A percentile compares a stretch with the other conserved stretches of the same genome.
These are phyloP conservation scores for Pichia sp. DNA, from an alignment of 1,139 yeast species.

Conservation along the genomic window DNA sequence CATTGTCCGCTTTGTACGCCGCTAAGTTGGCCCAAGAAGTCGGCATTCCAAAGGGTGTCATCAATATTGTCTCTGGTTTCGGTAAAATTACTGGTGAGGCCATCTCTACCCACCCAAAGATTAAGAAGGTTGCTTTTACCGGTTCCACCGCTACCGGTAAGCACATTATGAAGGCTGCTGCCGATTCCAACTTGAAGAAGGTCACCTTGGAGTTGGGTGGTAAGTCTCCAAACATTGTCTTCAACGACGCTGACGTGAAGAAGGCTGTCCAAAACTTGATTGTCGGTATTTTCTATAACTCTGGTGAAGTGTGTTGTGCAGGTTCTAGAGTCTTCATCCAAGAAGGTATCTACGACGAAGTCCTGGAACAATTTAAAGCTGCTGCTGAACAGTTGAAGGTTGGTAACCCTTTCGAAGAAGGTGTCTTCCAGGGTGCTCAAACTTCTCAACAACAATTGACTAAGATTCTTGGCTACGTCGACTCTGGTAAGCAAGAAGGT, in stretches of 20 bases:
- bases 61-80: slow-evolving; percentile 70
- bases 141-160: slow-evolving; percentile 80
- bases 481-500: slow-evolving; percentile 69
- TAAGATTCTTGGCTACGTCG: slow-evolving; percentile 65
- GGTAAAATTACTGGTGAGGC: slow-evolving; percentile 75
- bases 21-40: slow-evolving; percentile 61
- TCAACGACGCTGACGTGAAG: slow-evolving; percentile 65
- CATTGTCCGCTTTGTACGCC: slow-evolving; percentile 67
- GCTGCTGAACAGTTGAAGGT: slow-evolving; percentile 55
- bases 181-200: slow-evolving; percentile 64
- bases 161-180: slow-evolving; percentile 63
- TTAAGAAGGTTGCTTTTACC: slow-evolving; percentile 78
- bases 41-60: slow-evolving; percentile 76
- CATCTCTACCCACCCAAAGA: slow-evolving; percentile 59
- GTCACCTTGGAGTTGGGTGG: slow-evolving; percentile 85
- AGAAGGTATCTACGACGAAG: slow-evolving; percentile 64
- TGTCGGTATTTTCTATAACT: slow-evolving; percentile 66
- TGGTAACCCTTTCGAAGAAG: slow-evolving; percentile 71
- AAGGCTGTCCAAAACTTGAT: slow-evolving; percentile 57
- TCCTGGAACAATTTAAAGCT: slow-evolving; percentile 53
- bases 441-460: slow-evolving; percentile 66
- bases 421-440: slow-evolving; percentile 69
- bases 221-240: slow-evolving; percentile 75
- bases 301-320: slow-evolving; percentile 86
- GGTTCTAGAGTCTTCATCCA: slow-evolving; percentile 81